Evolutionary conservation across 2,329 filamentous ascomycete species (phyloP).

Genomic region (Paramyrothecium roridum): DNA sequence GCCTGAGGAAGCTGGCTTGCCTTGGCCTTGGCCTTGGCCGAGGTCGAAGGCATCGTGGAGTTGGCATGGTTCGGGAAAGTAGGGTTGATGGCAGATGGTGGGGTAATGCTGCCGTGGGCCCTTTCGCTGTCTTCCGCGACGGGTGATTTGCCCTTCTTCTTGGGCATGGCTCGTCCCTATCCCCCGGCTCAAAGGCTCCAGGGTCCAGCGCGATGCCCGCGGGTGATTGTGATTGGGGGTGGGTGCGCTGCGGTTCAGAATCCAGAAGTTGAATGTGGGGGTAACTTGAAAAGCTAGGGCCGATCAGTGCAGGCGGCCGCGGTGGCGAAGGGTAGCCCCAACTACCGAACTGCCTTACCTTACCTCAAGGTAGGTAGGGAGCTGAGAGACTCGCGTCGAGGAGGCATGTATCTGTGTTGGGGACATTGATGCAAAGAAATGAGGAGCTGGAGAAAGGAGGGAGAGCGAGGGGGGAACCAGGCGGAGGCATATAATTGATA

Average conservation of each 20-base stretch:
- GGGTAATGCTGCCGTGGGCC: slow-evolving; percentile 3
- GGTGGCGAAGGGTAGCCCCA: neutral
- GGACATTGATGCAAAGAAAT: no score
- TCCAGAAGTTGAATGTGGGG: neutral
- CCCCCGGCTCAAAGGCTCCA: neutral
- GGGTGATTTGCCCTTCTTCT: slow-evolving; percentile 47
- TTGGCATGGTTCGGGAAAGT: neutral
- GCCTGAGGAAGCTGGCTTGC: slow-evolving; percentile 7
- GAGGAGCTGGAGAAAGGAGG: no score
- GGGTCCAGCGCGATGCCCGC: neutral
- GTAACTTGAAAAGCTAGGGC: neutral
- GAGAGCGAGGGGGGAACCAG: no score
- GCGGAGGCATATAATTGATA: no score
- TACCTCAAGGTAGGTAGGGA: neutral
- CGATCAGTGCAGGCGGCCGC: no score
- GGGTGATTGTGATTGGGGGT: neutral
- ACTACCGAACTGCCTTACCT: neutral
- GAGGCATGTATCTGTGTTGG: no score
- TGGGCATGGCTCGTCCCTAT: slow-evolving; percentile 33
- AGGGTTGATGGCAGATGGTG: neutral
- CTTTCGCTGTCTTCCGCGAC: slow-evolving; percentile 22
- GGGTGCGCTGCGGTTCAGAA: neutral
- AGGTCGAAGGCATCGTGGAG: neutral
- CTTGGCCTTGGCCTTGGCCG: slow-evolving; percentile 5
- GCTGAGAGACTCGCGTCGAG: neutral